phyloP scores from a whole-genome alignment of 2,329 filamentous ascomycete genomes.

The Diaporthe nobilis region DNA sequence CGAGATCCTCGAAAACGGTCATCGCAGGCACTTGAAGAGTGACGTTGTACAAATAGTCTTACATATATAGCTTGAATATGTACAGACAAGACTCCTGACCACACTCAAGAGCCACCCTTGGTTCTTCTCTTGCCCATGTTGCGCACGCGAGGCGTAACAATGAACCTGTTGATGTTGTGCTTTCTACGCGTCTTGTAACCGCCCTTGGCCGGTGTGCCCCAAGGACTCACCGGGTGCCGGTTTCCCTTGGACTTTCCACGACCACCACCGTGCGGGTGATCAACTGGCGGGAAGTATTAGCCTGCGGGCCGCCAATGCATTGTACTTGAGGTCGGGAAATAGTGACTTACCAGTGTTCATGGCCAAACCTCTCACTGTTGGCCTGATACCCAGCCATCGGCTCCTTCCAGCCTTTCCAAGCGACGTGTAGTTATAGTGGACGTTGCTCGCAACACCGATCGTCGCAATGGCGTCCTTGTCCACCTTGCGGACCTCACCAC shows the following conservation, averaged over 20 bases:
- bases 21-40: neutral
- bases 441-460: constrained; percentile 94
- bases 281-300: constrained; percentile 65
- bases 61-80: constrained; percentile 43
- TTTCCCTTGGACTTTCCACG: constrained; percentile 99
- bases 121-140: constrained; percentile 91
- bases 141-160: constrained; percentile 85
- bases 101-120: constrained; percentile 56
- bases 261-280: constrained; percentile 99
- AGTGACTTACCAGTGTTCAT: constrained; percentile 89
- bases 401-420: constrained; percentile 96
- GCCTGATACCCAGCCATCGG: constrained; percentile 93
- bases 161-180: constrained; percentile 91
- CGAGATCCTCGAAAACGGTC: neutral
- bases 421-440: constrained; percentile 89
- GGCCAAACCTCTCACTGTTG: constrained; percentile 95
- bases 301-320: neutral
- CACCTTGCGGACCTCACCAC: constrained; percentile 91
- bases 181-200: constrained; percentile 93
- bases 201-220: constrained; percentile 91
- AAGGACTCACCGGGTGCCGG: constrained; percentile 92
- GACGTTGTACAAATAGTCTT: constrained; percentile 24
- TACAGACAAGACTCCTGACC: constrained; percentile 45
- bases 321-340: neutral
- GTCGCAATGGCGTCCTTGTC: constrained; percentile 95